Conservation (phyloP, 2,329 filamentous ascomycete species). For the Ophiocordyceps unilateralis region DNA sequence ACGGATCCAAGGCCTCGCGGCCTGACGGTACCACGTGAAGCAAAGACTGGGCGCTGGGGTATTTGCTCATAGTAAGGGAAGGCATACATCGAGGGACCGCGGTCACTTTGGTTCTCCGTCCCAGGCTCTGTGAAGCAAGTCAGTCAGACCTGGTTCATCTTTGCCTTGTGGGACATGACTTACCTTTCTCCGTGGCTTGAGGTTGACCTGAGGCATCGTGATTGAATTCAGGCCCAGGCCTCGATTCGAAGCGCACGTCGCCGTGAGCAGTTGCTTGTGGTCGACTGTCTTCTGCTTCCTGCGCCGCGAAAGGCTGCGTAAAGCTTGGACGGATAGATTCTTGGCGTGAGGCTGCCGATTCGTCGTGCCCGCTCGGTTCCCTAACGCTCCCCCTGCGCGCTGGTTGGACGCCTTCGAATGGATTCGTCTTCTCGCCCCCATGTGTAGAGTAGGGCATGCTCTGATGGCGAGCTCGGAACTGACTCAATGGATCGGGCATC, state of each 20-base stretch:
- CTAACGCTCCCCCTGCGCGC: conserved; percentile 29
- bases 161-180: not conserved
- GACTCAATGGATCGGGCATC: conserved; percentile 28
- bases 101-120: conserved; percentile 3
- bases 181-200: not conserved
- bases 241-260: not conserved
- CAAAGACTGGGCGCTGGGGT: conserved; percentile 3
- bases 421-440: conserved; percentile 41
- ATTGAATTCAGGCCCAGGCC: not conserved
- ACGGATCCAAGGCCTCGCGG: not conserved
- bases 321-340: not conserved
- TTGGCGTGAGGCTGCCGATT: conserved; percentile 8
- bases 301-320: not conserved
- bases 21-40: conserved; percentile 3
- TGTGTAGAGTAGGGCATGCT: conserved; percentile 39
- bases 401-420: conserved; percentile 30
- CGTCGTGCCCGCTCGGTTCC: conserved; percentile 14
- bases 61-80: conserved; percentile 7
- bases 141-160: not conserved
- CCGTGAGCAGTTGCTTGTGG: not conserved
- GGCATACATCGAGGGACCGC: conserved; percentile 30
- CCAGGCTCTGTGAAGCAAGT: not conserved
- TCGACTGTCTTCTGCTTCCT: not conserved
- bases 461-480: conserved; percentile 30
- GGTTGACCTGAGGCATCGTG: not conserved